A percentile compares a stretch with the other conserved stretches of the same genome.
Evolutionary conservation across 2,329 filamentous ascomycete genomes (phyloP).

Genomic region (Pseudocercospora pini-densiflorae): DNA sequence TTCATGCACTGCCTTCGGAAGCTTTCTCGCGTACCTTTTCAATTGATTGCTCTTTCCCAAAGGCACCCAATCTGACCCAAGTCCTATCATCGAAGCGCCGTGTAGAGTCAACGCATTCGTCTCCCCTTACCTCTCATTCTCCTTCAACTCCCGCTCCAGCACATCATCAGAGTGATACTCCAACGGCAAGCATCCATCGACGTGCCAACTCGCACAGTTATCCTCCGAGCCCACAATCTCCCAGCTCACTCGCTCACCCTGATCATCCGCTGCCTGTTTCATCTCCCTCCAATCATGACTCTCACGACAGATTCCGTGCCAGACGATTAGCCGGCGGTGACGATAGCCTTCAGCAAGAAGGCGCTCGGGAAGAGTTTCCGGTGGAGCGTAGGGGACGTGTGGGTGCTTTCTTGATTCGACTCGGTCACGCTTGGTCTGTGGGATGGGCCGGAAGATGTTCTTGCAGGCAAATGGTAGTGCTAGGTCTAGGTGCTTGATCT

Average conservation of each 20-base stretch:
- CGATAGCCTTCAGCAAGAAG: conserved; percentile 26
- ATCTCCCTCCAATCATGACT: conserved; percentile 26
- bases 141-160: conserved; percentile 12
- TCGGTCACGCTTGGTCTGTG: conserved; percentile 3
- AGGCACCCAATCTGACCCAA: too few relatives aligned
- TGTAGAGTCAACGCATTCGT: not conserved
- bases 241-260: conserved; percentile 26
- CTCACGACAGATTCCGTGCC: conserved; percentile 20
- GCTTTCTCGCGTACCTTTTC: too few relatives aligned
- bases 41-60: too few relatives aligned
- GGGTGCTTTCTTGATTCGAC: conserved; percentile 13
- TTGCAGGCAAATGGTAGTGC: conserved; percentile 31
- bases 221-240: conserved; percentile 17
- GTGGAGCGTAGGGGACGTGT: conserved; percentile 18
- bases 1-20: too few relatives aligned
- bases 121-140: not conserved
- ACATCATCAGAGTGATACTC: conserved; percentile 19
- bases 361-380: conserved; percentile 20
- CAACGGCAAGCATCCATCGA: conserved; percentile 24
- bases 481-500: conserved; percentile 29
- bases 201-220: conserved; percentile 27
- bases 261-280: conserved; percentile 15
- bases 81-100: too few relatives aligned
- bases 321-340: conserved; percentile 28
- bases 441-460: conserved; percentile 20